Percentiles rank a stretch among this genome's conserved stretches.
phyloP scores from a whole-genome alignment of 305 asterid genomes.

The Fraxinus platypoda region DNA sequence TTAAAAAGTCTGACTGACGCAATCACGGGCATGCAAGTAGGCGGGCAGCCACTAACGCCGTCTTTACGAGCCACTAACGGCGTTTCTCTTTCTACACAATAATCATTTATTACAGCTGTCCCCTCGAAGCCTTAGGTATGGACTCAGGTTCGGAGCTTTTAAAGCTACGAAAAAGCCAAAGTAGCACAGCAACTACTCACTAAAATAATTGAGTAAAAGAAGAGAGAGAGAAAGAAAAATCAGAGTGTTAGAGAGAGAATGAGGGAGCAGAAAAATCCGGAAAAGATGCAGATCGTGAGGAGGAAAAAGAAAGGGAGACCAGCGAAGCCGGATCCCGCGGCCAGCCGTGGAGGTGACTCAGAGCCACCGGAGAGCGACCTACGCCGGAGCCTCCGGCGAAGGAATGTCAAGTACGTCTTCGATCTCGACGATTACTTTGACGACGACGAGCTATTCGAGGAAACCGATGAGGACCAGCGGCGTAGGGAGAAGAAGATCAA shows the following conservation, averaged over 20 bases:
- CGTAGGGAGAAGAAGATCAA: slow-evolving; percentile 84
- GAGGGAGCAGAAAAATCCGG: slow-evolving; percentile 32
- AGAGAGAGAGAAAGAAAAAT: slow-evolving; percentile 24
- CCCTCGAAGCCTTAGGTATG: slow-evolving; percentile 18
- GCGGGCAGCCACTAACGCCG: slow-evolving; percentile 30
- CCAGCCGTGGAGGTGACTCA: slow-evolving; percentile 20
- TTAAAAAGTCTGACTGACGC: slow-evolving; percentile 1
- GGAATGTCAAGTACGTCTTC: slow-evolving; percentile 83
- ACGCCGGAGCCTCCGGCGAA: slow-evolving; percentile 84
- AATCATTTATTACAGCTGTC: slow-evolving; percentile 12
- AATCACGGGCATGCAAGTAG: slow-evolving; percentile 24
- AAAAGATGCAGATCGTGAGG: slow-evolving; percentile 88
- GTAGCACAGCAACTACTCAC: slow-evolving; percentile 9
- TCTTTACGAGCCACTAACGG: slow-evolving; percentile 24
- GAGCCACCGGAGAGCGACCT: slow-evolving; percentile 45
- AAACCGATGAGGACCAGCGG: slow-evolving; percentile 54
- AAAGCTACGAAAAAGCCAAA: slow-evolving; percentile 27
- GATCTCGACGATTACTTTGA: slow-evolving; percentile 95
- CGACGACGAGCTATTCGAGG: slow-evolving; percentile 76
- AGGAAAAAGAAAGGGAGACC: slow-evolving; percentile 94
- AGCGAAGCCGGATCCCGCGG: slow-evolving; percentile 65
- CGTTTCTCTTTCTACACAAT: slow-evolving; percentile 19
- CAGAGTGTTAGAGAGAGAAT: slow-evolving; percentile 25
- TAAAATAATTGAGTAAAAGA: slow-evolving; percentile 38
- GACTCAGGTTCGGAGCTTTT: slow-evolving; percentile 22